Percentiles rank a stretch among this genome's conserved stretches.
Evolutionary conservation across 805 yeast species (phyloP).

Genomic region (Starmera quercuum): DNA sequence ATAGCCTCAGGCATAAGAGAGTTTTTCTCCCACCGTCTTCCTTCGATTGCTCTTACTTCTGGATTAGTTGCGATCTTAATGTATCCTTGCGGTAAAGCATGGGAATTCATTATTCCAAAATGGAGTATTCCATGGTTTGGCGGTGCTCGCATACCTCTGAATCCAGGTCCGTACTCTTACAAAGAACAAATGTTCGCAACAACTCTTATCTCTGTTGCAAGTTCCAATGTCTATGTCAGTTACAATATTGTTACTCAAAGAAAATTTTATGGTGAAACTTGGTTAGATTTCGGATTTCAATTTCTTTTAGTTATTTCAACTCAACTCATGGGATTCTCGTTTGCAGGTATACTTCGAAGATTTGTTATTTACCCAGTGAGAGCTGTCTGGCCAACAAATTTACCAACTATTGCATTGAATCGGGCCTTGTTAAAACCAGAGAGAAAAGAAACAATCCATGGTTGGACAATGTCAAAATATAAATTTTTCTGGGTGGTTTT

Average conservation of each 20-base stretch:
- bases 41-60: conserved; percentile 36
- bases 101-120: conserved; percentile 37
- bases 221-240: conserved; percentile 25
- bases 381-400: conserved; percentile 45
- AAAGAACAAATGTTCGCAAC: conserved; percentile 66
- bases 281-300: conserved; percentile 41
- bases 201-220: conserved; percentile 29
- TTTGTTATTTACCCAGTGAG: conserved; percentile 44
- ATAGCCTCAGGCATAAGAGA: conserved; percentile 49
- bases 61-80: conserved; percentile 39
- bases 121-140: conserved; percentile 28
- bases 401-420: conserved; percentile 43
- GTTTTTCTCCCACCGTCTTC: conserved; percentile 49
- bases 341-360: conserved; percentile 57
- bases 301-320: conserved; percentile 44
- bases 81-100: conserved; percentile 36
- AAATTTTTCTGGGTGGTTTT: conserved; percentile 25
- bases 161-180: conserved; percentile 58
- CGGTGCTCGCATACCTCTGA: conserved; percentile 35
- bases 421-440: conserved; percentile 35
- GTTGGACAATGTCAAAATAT: conserved; percentile 27
- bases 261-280: conserved; percentile 21
- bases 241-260: conserved; percentile 30
- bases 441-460: conserved; percentile 23
- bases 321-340: conserved; percentile 58